Base-by-base conservation (phyloP, 2,329 filamentous ascomycete species). In the Xylaria sp. region DNA sequence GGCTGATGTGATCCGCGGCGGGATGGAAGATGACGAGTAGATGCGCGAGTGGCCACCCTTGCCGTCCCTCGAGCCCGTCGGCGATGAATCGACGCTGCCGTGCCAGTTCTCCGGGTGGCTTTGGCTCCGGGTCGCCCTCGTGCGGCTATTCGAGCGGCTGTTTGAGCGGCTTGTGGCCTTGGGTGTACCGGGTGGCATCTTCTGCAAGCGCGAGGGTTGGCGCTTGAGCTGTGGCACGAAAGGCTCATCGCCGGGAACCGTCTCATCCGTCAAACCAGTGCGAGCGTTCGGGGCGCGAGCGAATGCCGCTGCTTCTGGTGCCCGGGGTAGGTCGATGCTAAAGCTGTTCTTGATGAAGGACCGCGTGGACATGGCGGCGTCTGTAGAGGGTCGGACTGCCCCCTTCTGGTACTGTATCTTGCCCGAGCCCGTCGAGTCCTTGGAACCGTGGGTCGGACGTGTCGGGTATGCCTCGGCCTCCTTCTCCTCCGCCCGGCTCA, bases 271-370 rank as follows among this genome's bases (percentile, higher is more conserved):
- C 5, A 89, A 79, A 15, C 87, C 87, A 1, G 80, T 81, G 19
- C 87, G 79, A n/a, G 87, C 80, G 68, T 89, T 89, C 12, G 87
- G 87, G 6, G 87, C 87, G 50, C 82, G 79, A 12, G 86, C 86
- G 28, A 87, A 77, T 9, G 87, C 81, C 0, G 85, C 81, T 2
- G 83, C 78, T 23, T 78, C 75, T 1, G 83, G 82, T 7, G 80
- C 65, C 50, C 73, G 72, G 25, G 76, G 76, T 40, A 79, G 52
- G 40, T 84, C 82, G 50, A 82, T 70, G 69, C 80, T 82, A 58
- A 75, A 75, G 68, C 79, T 79, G 63, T 75, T 71, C 28, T 73
- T 66, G 28, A 75, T 76, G 50, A 78, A 73, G 11, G 73, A 76
- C 33, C 69, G 71, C 40, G 73, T 69, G 1, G 77, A 76, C 12